Percentiles rank a stretch among this genome's conserved stretches.
Evolutionary conservation across 176 grass and related monocot genomes (phyloP).

Genomic region (Cocos nucifera): DNA sequence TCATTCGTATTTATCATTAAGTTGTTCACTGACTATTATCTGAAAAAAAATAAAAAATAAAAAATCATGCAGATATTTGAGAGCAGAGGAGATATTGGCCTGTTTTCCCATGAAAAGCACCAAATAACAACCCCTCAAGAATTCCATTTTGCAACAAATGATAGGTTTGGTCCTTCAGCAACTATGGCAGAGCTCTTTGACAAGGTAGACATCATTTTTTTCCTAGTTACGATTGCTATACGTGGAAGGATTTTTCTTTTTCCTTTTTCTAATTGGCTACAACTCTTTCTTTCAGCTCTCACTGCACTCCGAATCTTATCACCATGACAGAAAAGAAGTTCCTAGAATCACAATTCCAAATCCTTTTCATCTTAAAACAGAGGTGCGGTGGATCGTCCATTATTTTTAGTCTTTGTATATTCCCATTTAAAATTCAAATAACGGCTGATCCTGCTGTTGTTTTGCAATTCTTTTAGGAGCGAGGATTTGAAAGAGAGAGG

Average conservation of each 20-base stretch:
- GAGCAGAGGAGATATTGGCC: conserved; percentile 45
- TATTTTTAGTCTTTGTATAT: too few species aligned
- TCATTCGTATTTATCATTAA: background rate
- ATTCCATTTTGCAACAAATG: conserved; percentile 77
- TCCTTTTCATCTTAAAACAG: conserved; percentile 84
- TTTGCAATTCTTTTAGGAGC: conserved; percentile 40
- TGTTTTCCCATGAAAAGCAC: conserved; percentile 36
- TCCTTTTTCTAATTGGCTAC: too few species aligned
- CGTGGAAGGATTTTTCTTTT: too few species aligned
- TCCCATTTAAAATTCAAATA: background rate
- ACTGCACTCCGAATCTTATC: conserved; percentile 52
- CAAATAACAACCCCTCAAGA: conserved; percentile 54
- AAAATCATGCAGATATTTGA: conserved; percentile 70
- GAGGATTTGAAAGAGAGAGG: conserved; percentile 72
- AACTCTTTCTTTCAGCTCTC: conserved; percentile 58
- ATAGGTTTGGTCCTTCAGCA: conserved; percentile 60
- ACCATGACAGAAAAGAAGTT: conserved; percentile 40
- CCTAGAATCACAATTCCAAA: conserved; percentile 51
- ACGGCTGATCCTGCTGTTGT: background rate
- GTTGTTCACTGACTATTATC: background rate
- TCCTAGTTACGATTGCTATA: too few species aligned
- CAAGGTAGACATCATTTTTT: conserved; percentile 34
- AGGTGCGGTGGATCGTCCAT: conserved; percentile 29
- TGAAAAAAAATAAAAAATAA: background rate
- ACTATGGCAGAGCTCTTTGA: conserved; percentile 59